Evolutionary conservation across 1,139 yeast species (phyloP).

Genomic region (Candida tropicalis): DNA sequence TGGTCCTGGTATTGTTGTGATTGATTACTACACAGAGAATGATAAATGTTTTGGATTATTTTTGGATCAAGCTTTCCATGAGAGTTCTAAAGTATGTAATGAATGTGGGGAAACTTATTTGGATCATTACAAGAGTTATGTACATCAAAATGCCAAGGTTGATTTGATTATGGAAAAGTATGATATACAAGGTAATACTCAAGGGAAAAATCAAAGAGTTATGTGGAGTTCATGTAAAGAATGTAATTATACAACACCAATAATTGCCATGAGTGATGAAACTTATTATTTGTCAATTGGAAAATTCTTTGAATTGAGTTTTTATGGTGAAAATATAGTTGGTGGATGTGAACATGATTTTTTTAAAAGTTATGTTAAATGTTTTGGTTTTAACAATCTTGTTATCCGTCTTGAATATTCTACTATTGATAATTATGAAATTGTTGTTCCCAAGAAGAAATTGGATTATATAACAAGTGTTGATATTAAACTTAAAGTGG

Average conservation of each 20-base stretch:
- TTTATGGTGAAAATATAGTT: constrained; percentile 64
- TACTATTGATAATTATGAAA: constrained; percentile 71
- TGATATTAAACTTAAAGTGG: constrained; percentile 70
- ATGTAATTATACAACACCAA: constrained; percentile 78
- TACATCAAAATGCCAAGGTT: constrained; percentile 83
- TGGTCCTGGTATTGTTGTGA: constrained; percentile 82
- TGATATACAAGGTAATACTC: constrained; percentile 48
- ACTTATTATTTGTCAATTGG: constrained; percentile 94
- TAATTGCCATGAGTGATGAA: constrained; percentile 82
- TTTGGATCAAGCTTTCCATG: constrained; percentile 77
- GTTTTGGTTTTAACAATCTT: constrained; percentile 79
- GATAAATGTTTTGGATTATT: constrained; percentile 90
- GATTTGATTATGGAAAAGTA: constrained; percentile 71
- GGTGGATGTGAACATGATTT: constrained; percentile 72
- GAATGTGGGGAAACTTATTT: constrained; percentile 77
- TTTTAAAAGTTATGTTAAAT: constrained; percentile 77
- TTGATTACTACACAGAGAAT: constrained; percentile 88
- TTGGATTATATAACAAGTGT: constrained; percentile 73
- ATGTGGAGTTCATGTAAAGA: constrained; percentile 92
- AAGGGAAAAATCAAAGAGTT: constrained; percentile 50
- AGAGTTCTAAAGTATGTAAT: constrained; percentile 66
- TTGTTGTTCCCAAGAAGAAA: constrained; percentile 75
- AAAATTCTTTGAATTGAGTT: constrained; percentile 82
- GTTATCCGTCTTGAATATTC: constrained; percentile 82
- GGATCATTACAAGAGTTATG: constrained; percentile 86